Conservation (phyloP, 805 yeast species). For the Kuraishia ogatae region DNA sequence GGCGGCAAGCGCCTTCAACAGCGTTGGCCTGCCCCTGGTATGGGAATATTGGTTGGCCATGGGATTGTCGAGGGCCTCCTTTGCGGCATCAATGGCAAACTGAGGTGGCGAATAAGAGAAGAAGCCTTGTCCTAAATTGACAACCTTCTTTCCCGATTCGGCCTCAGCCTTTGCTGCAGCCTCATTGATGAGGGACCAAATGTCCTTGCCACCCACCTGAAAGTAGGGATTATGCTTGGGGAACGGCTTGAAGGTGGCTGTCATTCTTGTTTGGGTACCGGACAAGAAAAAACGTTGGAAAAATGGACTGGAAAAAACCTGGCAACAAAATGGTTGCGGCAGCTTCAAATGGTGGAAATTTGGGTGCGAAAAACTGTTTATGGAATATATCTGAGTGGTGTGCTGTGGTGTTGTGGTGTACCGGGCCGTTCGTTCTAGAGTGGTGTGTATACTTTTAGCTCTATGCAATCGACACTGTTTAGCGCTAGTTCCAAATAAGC, state of each 20-base stretch:
- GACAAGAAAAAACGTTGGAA: background rate
- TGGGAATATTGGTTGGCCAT: conserved; percentile 88
- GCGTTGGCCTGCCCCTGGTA: conserved; percentile 75
- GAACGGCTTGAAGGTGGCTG: conserved; percentile 7
- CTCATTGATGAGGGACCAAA: conserved; percentile 93
- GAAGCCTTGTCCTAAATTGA: conserved; percentile 94
- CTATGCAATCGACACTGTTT: background rate
- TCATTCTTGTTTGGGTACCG: background rate
- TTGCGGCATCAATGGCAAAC: conserved; percentile 82
- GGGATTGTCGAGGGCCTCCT: conserved; percentile 63
- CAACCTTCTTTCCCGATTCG: conserved; percentile 65
- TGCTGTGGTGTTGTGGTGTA: too few species aligned
- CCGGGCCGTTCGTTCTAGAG: background rate
- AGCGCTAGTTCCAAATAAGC: background rate
- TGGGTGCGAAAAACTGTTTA: too few species aligned
- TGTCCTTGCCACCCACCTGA: conserved; percentile 71
- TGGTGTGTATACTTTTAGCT: background rate
- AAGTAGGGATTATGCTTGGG: conserved; percentile 60
- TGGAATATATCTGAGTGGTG: too few species aligned
- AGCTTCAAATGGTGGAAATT: too few species aligned
- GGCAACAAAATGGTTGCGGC: too few species aligned
- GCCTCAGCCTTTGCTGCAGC: conserved; percentile 80
- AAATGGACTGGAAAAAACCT: too few species aligned
- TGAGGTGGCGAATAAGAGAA: conserved; percentile 93
- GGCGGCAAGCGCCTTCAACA: conserved; percentile 59